Evolutionary conservation across 345 rosid genomes (phyloP).

Genomic region (Brassica nigra): DNA sequence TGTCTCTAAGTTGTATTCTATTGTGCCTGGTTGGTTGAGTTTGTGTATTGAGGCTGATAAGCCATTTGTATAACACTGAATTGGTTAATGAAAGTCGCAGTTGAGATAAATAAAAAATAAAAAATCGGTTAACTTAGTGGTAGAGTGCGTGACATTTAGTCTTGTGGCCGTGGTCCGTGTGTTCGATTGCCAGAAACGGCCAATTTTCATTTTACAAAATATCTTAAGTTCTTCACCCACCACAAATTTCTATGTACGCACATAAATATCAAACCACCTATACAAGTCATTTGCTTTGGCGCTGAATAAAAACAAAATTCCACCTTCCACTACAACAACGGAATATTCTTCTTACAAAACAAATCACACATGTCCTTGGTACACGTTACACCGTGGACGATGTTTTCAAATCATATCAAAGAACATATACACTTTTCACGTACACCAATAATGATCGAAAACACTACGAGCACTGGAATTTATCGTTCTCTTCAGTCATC

Average conservation of each 20-base stretch:
- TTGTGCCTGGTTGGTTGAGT: too few relatives aligned
- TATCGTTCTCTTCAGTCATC: conserved; percentile 27
- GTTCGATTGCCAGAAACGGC: too few relatives aligned
- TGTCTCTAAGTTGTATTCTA: too few relatives aligned
- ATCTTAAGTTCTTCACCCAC: too few relatives aligned
- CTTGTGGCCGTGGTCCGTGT: too few relatives aligned
- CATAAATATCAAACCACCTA: neutral
- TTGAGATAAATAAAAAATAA: too few relatives aligned
- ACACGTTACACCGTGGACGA: neutral
- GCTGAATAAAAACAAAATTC: neutral
- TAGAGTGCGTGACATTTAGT: neutral
- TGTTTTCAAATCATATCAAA: neutral
- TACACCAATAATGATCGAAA: neutral
- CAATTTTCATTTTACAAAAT: too few relatives aligned
- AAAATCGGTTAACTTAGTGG: neutral
- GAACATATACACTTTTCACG: neutral
- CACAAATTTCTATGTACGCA: neutral
- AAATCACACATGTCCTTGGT: neutral
- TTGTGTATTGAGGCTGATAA: too few relatives aligned
- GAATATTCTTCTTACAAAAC: neutral
- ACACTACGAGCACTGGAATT: conserved; percentile 13
- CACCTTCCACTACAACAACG: neutral
- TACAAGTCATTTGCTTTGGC: neutral
- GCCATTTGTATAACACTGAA: too few relatives aligned
- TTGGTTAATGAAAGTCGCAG: too few relatives aligned